Percentiles rank a stretch among this genome's conserved stretches.
These are phyloP conservation scores for Cornus florida DNA, from an alignment of 148 eudicot species.

Conservation along the genomic window DNA sequence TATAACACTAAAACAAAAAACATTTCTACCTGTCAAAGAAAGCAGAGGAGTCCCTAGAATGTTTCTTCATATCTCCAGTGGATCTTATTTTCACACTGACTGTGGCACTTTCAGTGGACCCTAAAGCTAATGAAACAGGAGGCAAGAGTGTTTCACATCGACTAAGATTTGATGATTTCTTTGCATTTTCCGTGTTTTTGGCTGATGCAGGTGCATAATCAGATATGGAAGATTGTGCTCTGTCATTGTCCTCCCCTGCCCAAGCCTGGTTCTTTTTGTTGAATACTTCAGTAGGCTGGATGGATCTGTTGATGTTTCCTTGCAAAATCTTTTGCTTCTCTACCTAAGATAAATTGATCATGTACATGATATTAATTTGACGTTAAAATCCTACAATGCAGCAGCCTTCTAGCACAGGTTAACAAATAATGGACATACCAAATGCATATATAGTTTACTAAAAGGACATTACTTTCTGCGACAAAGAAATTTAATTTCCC, in stretches of 20 bases:
- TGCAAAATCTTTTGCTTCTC: constrained; percentile 87
- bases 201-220: constrained; percentile 24
- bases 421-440: not conserved
- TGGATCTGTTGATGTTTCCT: constrained; percentile 44
- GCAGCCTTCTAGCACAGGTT: not conserved
- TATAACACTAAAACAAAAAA: not conserved
- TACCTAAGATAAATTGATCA: constrained; percentile 45
- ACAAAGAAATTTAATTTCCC: not conserved
- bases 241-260: constrained; percentile 28
- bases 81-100: constrained; percentile 31
- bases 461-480: not conserved
- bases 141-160: constrained; percentile 14
- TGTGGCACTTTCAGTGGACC: constrained; percentile 27
- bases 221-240: constrained; percentile 22
- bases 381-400: not conserved
- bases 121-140: constrained; percentile 27
- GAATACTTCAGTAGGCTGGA: constrained; percentile 22
- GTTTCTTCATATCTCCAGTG: constrained; percentile 50
- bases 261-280: constrained; percentile 26
- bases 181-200: constrained; percentile 24
- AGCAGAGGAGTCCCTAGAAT: constrained; percentile 42
- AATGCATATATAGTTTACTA: not conserved
- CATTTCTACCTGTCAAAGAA: constrained; percentile 80
- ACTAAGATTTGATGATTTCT: constrained; percentile 20
- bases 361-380: not conserved